phyloP scores from a whole-genome alignment of 768 basidiomycete genomes.

The Leccinum rimulosum region DNA sequence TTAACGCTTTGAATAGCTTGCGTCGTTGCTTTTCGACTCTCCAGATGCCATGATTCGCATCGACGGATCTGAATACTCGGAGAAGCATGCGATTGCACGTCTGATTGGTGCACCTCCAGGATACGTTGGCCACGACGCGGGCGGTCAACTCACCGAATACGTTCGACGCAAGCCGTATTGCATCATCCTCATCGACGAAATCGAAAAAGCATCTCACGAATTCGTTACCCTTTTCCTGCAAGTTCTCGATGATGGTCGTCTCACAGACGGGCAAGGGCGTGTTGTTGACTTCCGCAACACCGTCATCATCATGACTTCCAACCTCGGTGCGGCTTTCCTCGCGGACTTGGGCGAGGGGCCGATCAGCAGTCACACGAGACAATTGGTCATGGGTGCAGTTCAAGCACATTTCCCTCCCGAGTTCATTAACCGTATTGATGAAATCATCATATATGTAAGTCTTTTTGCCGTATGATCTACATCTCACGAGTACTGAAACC shows the following conservation, averaged over 20 bases:
- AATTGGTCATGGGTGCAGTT: conserved; percentile 76
- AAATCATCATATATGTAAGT: conserved; percentile 68
- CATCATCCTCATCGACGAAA: conserved; percentile 82
- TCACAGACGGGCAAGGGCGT: conserved; percentile 93
- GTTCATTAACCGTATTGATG: conserved; percentile 88
- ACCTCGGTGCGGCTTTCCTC: conserved; percentile 76
- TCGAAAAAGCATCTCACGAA: conserved; percentile 86
- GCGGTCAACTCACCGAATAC: conserved; percentile 92
- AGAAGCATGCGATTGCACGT: conserved; percentile 71
- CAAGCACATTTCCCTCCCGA: conserved; percentile 89
- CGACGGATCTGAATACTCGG: conserved; percentile 92
- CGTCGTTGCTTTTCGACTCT: conserved; percentile 85
- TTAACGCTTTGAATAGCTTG: conserved; percentile 52
- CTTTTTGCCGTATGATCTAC: background rate
- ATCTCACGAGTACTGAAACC: conserved; percentile 8
- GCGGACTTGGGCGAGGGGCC: conserved; percentile 74
- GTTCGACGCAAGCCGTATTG: conserved; percentile 88
- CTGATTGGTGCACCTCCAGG: conserved; percentile 75
- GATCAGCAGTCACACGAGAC: conserved; percentile 56
- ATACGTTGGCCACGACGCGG: conserved; percentile 88
- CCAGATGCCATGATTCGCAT: conserved; percentile 90
- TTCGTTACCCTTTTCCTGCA: conserved; percentile 74
- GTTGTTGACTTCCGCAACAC: conserved; percentile 87
- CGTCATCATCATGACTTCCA: conserved; percentile 94
- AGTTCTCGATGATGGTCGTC: conserved; percentile 87